These are phyloP conservation scores for Teratosphaeria gauchensis DNA, from an alignment of 2,329 filamentous ascomycete species.

Conservation along the genomic window DNA sequence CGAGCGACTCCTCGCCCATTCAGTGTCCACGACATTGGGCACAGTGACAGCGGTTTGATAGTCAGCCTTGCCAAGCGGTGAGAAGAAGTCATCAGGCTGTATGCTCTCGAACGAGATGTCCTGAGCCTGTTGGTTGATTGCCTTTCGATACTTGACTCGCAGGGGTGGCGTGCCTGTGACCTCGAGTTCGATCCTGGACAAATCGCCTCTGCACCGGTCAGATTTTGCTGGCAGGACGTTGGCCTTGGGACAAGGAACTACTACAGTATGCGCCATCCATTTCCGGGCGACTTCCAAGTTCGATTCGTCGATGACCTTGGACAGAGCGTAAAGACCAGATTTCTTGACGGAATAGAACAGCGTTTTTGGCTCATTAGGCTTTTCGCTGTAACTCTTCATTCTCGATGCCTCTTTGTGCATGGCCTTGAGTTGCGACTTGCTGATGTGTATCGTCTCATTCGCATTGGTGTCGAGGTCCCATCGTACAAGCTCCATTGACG, in stretches of 20 bases:
- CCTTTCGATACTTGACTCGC: slow-evolving; percentile 84
- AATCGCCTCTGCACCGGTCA: slow-evolving; percentile 72
- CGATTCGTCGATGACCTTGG: slow-evolving; percentile 81
- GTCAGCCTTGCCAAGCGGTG: slow-evolving; percentile 58
- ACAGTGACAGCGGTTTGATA: slow-evolving; percentile 45
- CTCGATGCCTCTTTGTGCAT: slow-evolving; percentile 64
- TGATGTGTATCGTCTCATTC: slow-evolving; percentile 71
- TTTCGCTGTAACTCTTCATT: slow-evolving; percentile 37
- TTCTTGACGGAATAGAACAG: slow-evolving; percentile 72
- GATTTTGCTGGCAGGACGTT: slow-evolving; percentile 55
- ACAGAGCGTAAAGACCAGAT: slow-evolving; percentile 75
- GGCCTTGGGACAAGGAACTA: slow-evolving; percentile 78
- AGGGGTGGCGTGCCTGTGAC: slow-evolving; percentile 84
- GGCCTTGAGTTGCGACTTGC: slow-evolving; percentile 62
- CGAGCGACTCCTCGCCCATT: slow-evolving; percentile 69
- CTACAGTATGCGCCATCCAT: slow-evolving; percentile 69
- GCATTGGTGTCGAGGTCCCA: slow-evolving; percentile 72
- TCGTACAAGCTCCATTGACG: slow-evolving; percentile 79
- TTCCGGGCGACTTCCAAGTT: slow-evolving; percentile 58
- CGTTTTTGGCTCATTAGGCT: slow-evolving; percentile 28
- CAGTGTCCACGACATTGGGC: slow-evolving; percentile 54
- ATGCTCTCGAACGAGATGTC: slow-evolving; percentile 88
- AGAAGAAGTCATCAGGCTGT: slow-evolving; percentile 76
- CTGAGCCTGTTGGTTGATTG: slow-evolving; percentile 71
- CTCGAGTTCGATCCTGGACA: slow-evolving; percentile 75